Base-by-base conservation (phyloP, 2,329 filamentous ascomycete species). In the Aspergillus fumigatus region DNA sequence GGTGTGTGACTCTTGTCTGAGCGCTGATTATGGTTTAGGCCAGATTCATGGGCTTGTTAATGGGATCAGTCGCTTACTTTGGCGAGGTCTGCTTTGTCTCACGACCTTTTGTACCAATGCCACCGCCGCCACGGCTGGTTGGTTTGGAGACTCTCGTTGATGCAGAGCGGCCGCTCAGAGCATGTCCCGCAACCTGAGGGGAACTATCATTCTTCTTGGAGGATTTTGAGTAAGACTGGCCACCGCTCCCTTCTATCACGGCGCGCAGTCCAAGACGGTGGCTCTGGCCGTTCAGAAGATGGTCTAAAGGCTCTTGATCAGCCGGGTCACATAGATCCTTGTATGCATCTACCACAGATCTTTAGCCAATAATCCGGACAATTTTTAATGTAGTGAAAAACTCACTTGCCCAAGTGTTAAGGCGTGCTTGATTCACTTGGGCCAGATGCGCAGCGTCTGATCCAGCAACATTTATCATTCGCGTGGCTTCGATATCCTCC, bases 271-370 rank as follows among this genome's bases (percentile, higher is more conserved):
- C 54, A 19, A 65, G 62, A 52, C 75, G 70, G 59, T 77, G 75
- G 25, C 58, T 72, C 48, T 77, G 74, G 10, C 76, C 76, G 48
- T 72, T 58, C 48, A 72, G 63, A 3, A 77, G 54, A 17, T 64
- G 60, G 48, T 70, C 63, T 8, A 76, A 57, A 11, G 67, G 50
- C 45, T 75, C 70, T 1, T 68, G 27, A 3, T 67, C 64, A 21
- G 59, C 62, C 9, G 70, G 69, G 40, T 72, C 70, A 4, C 63
- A 55, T 14, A 75, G 59, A 14, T 60, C 59, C 48, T 69, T 60
- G 48, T 68, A 63, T 4, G 72, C 61, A 40, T 64, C 74, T 77
- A 56, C n/a, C 21, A 23, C 5, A 38, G 10, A n/a, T 4, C 26
- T 67, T 67, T 55, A 66, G 56, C 29, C 5, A 35, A 14, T 38